Evolutionary conservation across 495 filamentous ascomycete genomes (phyloP), one percentile per base, ranked within the genome.

Genomic region (Talaromyces ruber): DNA sequence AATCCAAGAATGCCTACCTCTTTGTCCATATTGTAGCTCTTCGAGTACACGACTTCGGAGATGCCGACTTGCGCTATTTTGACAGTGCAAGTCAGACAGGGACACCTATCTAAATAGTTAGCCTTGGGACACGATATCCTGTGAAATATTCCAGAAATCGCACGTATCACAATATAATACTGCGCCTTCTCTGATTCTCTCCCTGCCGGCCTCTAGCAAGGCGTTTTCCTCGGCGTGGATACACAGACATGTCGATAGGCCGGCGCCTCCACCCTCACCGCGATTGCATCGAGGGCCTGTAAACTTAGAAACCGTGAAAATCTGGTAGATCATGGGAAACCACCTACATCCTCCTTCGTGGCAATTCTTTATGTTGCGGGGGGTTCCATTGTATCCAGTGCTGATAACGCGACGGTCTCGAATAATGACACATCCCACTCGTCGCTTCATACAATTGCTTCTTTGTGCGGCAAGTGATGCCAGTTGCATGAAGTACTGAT

Each of bases 151-250:
- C 25, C 32, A 21, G 14, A 39, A 25, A 54, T 66, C 79, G 70
- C 70, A 86, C 71, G 94, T 98, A 71, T 98, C 90, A 68, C 94
- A 97, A 70, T 98, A 98, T 29, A 98, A 77, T 59, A 88, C 88
- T 12, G 89, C 80, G 9, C 87, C 81, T 56, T 88, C 86, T 37
- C 91, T 80, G 65, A 98, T 89, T 22, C 94, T 80, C 73, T 98
- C 94, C 64, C 93, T 81, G 1, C 94, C 94, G 29, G 95, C 94
- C 76, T 98, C 94, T 24, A 98, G 78, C 45, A 98, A 74, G 0
- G 94, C 94, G 72, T 98, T 98, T 75, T 98, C 94, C 76, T 98
- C 94, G 0, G 94, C 94, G 71, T 98, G 94, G 12, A 98, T 82
- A 71, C 94, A 98, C 29, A 97, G 80, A 67, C 94, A 98, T 21